Evolutionary conservation across 176 grass and related monocot species (phyloP).

Genomic region (Aegilops sharonensis): DNA sequence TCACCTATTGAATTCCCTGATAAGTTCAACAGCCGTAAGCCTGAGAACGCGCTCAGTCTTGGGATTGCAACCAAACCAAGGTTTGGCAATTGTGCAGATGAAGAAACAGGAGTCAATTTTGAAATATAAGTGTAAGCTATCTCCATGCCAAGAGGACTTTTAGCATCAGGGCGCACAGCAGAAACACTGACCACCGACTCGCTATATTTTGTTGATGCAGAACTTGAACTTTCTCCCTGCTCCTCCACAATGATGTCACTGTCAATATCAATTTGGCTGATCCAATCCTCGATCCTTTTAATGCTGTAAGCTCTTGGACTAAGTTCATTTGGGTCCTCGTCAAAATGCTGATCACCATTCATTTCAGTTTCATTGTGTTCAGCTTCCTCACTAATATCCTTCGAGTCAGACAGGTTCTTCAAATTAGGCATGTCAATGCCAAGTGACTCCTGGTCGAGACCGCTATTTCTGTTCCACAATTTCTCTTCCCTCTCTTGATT

Average conservation of each 20-base stretch:
- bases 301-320: constrained; percentile 55
- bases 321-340: constrained; percentile 34
- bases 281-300: constrained; percentile 87
- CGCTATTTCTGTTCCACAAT: constrained; percentile 24
- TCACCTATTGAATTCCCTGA: constrained; percentile 84
- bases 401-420: constrained; percentile 2
- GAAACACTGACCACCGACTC: constrained; percentile 26
- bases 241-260: constrained; percentile 47
- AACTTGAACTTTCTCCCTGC: constrained; percentile 50
- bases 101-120: constrained; percentile 68
- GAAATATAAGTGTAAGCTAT: constrained; percentile 93
- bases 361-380: constrained; percentile 13
- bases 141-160: constrained; percentile 75
- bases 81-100: constrained; percentile 70
- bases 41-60: constrained; percentile 65
- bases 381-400: constrained; percentile 32
- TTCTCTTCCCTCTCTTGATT: constrained; percentile 40
- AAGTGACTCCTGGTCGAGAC: neutral
- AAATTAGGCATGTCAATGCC: constrained; percentile 24
- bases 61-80: constrained; percentile 72
- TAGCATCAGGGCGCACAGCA: constrained; percentile 45
- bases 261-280: constrained; percentile 62
- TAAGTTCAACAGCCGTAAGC: constrained; percentile 71
- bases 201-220: constrained; percentile 20
- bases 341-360: constrained; percentile 3